These are phyloP conservation scores for Lentinus tigrinus DNA, from an alignment of 768 basidiomycete species.

Conservation along the genomic window DNA sequence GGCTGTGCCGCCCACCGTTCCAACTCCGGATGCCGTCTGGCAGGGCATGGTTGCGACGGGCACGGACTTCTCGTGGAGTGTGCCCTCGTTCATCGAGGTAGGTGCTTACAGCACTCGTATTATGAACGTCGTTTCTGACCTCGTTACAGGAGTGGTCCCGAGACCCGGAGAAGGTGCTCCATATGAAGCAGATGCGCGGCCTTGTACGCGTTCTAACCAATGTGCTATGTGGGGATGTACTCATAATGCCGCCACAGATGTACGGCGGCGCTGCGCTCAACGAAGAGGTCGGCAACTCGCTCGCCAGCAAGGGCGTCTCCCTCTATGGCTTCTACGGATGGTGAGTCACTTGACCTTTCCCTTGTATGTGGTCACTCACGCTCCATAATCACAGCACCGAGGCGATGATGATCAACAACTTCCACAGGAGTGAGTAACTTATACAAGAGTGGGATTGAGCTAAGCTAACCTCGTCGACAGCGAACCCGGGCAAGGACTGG, in stretches of 20 bases:
- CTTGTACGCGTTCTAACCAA: neutral
- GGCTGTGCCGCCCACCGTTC: conserved; percentile 18
- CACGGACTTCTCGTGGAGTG: conserved; percentile 12
- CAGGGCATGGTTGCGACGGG: conserved; percentile 1
- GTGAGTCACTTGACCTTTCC: neutral
- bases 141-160: conserved; percentile 16
- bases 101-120: neutral
- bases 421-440: conserved; percentile 1
- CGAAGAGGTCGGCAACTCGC: conserved; percentile 4
- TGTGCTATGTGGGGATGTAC: neutral
- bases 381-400: too few species aligned
- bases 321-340: conserved; percentile 8
- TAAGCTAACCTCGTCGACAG: neutral
- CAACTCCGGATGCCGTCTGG: conserved; percentile 21
- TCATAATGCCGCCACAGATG: neutral
- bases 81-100: conserved; percentile 21
- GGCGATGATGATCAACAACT: neutral
- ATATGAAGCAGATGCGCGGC: conserved; percentile 15
- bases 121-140: neutral
- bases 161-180: conserved; percentile 18
- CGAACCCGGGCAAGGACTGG: conserved; percentile 14
- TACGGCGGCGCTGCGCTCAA: conserved; percentile 15
- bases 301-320: conserved; percentile 6
- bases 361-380: too few species aligned
- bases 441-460: neutral